Base-by-base conservation (phyloP, 305 asterid species). In the Fraxinus xanthoxyloides region DNA sequence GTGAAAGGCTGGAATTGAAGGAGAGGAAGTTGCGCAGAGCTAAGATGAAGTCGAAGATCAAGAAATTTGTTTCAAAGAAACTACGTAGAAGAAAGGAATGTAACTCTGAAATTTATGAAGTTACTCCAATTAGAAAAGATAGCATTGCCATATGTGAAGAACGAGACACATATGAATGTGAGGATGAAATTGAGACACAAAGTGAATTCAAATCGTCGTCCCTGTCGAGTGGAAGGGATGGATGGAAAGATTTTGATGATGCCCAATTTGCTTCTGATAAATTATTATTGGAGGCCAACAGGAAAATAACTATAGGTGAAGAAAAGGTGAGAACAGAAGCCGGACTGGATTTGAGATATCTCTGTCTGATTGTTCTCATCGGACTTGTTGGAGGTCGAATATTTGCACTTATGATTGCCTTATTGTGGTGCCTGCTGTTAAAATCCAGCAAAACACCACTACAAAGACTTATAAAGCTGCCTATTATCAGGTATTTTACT, bases 361-460 rank as follows among this genome's bases (percentile, higher is more conserved):
- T 89, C 5, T 80, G 90, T 79, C 46, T 89, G 36, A 82, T 89
- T 21, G 90, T 91, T 72, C 97, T 95, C 21, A 80, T 86, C 8
- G 99, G 99, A 21, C 94, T 95, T 13, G 83, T 88, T 24, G 93
- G 89, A n/a, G 75, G 75, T 24, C 88, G 92, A 31, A 40, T 74
- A 5, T 85, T 85, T 43, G 97, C 98, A 1, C 83, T 95, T 79
- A 35, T 77, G 69, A 81, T 92, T 61, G 85, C 96, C 23, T 78
- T 92, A 48, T 77, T 83, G 12, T 95, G 93, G 85, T 90, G 86
- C 77, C 78, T 91, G 81, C 19, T 92, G 82, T 79, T 90, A 88
- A 90, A 87, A 13, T 81, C 87, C 26, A 83, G 89, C 12, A 84
- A 82, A 17, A 84, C 34, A 46, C 72, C 85, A 38, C 72, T 86